Evolutionary conservation across 108 stramenopile genomes (phyloP), one percentile per base, ranked within the genome.

Genomic region (Fragilaria radians): DNA sequence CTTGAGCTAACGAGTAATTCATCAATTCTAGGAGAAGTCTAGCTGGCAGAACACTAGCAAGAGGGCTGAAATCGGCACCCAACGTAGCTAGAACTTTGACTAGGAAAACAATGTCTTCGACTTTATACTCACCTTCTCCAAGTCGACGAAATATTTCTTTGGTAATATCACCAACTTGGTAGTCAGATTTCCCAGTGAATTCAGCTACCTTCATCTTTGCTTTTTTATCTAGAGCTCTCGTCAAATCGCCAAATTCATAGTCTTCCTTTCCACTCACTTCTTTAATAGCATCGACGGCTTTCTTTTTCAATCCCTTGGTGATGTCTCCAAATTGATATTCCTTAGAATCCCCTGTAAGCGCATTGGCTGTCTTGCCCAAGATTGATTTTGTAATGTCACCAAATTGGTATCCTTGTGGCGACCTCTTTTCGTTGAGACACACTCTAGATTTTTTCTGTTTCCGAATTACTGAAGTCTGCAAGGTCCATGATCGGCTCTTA

Each of bases 191-290:
- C 26, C 56, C 56, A 4, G 69, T 70, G 46, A 57, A 62, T 18
- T 66, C 46, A 19, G 26, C n/a, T n/a, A 58, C 23, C 47, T 56
- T 45, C 1, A 24, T 45, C 32, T 66, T 66, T 1, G 47, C 36
- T 27, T 34, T 1, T 48, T 1, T 33, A 53, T 60, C 67, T 14
- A 45, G 14, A 21, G 19, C 17, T 18, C 52, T 18, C 28, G 34
- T 68, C 30, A 68, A 27, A 47, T 68, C 67, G 2, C 67, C 67
- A 36, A 68, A 68, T 32, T 68, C 60, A 53, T 68, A 68, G 11
- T 57, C 19, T 19, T 50, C 56, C 19, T 55, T 54, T 1, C 61
- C 61, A 52, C 23, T 62, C 7, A 64, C 3, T 2, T 36, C 36
- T 27, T 29, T 23, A 17, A 64, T 42, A 26, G n/a, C 4, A 25